Evolutionary conservation across 441 rosid species (phyloP), one percentile per base, ranked within the genome.

Genomic region (Monsonia emarginata): DNA sequence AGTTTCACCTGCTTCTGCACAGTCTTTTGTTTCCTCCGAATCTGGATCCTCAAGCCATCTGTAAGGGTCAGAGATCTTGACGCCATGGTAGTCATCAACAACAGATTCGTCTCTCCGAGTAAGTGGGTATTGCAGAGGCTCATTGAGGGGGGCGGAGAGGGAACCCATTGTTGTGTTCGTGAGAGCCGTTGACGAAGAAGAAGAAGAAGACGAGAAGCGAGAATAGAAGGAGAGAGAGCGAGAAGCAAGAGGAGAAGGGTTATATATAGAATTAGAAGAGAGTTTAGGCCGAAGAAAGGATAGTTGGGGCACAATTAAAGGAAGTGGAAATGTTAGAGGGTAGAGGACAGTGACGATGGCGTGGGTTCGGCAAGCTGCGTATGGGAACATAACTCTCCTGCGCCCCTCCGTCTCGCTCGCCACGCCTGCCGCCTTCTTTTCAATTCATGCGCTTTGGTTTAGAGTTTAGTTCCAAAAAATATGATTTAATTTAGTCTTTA

Each of bases 41-140:
- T 95, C 96, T 6, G 95, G 90, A 85, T 91, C 96, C 78, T 95
- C 98, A 24, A 91, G 86, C 98, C 99, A 91, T 72, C 97, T 80
- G 66, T 85, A 91, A 73, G 97, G 97, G 67, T 95, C 97, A 13
- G 88, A 25, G 59, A 91, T 67, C 69, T 78, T 76, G 22, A 88
- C 82, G 66, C 96, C 97, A 62, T 89, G 93, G 74, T 84, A 86
- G 74, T 86, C 87, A 1, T 94, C 97, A 24, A 86, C 79, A 11
- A 86, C 73, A 30, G 90, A 79, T 42, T 89, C 87, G 56, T 94
- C 96, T 10, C 94, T 75, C 13, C 89, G 94, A 57, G 82, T 85
- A 2, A 56, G 25, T 11, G 99, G 94, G 63, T 89, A 91, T 63
- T 80, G 75, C 54, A 88, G 64, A 24, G 66, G 72, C 32, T 65